Percentiles rank a stretch among this genome's conserved stretches.
Conservation (phyloP, 148 eudicot genomes). For the Camellia sinensis region DNA sequence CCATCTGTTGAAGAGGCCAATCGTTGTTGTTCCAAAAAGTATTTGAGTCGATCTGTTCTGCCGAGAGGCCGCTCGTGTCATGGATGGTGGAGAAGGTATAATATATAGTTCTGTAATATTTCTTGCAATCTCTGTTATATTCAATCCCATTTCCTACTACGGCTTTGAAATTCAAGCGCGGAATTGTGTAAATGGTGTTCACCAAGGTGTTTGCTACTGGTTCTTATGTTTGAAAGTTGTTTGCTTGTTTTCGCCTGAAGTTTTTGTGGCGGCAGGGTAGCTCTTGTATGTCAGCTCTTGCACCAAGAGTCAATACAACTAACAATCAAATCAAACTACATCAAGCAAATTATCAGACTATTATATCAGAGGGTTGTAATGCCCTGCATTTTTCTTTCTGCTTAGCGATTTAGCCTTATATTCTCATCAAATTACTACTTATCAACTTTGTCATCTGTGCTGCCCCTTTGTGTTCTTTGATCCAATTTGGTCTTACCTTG, state of each 20-base stretch:
- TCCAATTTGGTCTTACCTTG: not conserved
- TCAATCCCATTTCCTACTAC: not conserved
- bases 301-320: slow-evolving; percentile 71
- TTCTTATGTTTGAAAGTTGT: slow-evolving; percentile 36
- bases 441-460: not conserved
- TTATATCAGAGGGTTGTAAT: slow-evolving; percentile 86
- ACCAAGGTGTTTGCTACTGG: not conserved
- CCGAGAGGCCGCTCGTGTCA: slow-evolving; percentile 97
- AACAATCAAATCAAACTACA: slow-evolving; percentile 72
- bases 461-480: not conserved
- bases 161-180: slow-evolving; percentile 15
- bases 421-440: slow-evolving; percentile 2
- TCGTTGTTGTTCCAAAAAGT: slow-evolving; percentile 77
- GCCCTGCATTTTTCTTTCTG: slow-evolving; percentile 77
- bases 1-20: slow-evolving; percentile 66
- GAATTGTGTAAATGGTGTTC: not conserved
- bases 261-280: slow-evolving; percentile 87
- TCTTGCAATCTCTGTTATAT: not conserved
- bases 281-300: slow-evolving; percentile 98
- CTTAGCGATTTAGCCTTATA: slow-evolving; percentile 29
- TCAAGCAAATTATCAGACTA: slow-evolving; percentile 71
- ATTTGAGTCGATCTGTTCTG: slow-evolving; percentile 74
- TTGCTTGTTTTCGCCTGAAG: slow-evolving; percentile 66
- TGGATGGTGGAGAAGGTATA: slow-evolving; percentile 94
- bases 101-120: not conserved